phyloP scores from a whole-genome alignment of 805 yeast species.

The Danielozyma ontarioensis region DNA sequence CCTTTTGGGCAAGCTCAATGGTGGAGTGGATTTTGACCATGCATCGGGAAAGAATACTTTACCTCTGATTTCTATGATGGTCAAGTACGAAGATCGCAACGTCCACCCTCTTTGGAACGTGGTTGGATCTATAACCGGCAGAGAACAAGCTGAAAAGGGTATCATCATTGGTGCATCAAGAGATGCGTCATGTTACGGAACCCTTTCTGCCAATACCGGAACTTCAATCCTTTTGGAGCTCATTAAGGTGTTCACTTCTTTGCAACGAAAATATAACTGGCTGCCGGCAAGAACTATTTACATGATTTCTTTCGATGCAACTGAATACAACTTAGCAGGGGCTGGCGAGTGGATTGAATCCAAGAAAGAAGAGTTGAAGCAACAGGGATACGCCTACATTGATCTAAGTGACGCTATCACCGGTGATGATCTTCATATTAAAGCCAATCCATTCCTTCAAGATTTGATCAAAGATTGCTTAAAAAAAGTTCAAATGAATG shows the following conservation, averaged over 20 bases:
- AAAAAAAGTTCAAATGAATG: conserved; percentile 12
- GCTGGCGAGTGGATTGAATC: conserved; percentile 71
- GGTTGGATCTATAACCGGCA: conserved; percentile 69
- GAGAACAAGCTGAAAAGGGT: conserved; percentile 71
- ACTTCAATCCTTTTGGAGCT: conserved; percentile 68
- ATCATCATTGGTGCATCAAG: conserved; percentile 79
- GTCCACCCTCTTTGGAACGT: conserved; percentile 75
- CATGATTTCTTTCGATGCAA: conserved; percentile 80
- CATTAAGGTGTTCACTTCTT: conserved; percentile 58
- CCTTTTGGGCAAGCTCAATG: conserved; percentile 27
- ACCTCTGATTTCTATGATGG: conserved; percentile 18
- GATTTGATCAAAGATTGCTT: conserved; percentile 42
- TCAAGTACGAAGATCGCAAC: conserved; percentile 39
- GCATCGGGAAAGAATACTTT: conserved; percentile 22
- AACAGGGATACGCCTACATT: conserved; percentile 64
- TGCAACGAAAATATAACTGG: conserved; percentile 70
- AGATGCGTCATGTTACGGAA: conserved; percentile 75
- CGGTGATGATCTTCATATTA: conserved; percentile 48
- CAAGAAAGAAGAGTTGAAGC: conserved; percentile 45
- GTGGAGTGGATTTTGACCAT: conserved; percentile 20
- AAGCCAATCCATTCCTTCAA: conserved; percentile 62
- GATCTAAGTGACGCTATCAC: conserved; percentile 67
- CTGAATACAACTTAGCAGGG: conserved; percentile 78
- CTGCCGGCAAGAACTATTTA: conserved; percentile 75
- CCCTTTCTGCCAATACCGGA: conserved; percentile 67